Conservation (phyloP, 2,329 filamentous ascomycete species). For the Fusarium sp. region DNA sequence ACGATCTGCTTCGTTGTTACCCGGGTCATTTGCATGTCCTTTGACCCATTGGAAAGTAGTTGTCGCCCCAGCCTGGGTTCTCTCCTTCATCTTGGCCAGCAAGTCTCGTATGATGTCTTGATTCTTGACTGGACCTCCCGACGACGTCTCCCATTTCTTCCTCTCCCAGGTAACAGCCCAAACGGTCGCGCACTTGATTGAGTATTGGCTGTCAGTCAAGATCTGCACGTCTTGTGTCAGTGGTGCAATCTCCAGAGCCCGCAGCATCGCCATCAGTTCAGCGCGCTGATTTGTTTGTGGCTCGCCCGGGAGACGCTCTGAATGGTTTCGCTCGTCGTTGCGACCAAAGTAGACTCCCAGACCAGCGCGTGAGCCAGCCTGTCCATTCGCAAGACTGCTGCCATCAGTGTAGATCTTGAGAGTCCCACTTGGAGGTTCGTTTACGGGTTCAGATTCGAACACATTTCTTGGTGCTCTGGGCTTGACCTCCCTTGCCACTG, state of each 20-base stretch:
- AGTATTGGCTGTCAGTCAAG: slow-evolving; percentile 89
- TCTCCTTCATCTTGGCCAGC: slow-evolving; percentile 76
- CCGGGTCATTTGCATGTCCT: slow-evolving; percentile 79
- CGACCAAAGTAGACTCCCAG: slow-evolving; percentile 74
- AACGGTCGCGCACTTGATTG: slow-evolving; percentile 87
- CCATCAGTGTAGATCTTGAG: slow-evolving; percentile 72
- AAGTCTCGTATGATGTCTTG: slow-evolving; percentile 84
- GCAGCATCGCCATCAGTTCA: slow-evolving; percentile 89
- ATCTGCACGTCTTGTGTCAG: slow-evolving; percentile 78
- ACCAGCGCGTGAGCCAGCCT: slow-evolving; percentile 66
- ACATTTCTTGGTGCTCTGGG: slow-evolving; percentile 13
- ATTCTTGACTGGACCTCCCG: slow-evolving; percentile 83
- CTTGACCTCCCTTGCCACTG: slow-evolving; percentile 45
- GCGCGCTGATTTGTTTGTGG: slow-evolving; percentile 95
- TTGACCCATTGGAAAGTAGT: slow-evolving; percentile 91
- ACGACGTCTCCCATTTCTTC: slow-evolving; percentile 81
- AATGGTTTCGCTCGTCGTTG: slow-evolving; percentile 72
- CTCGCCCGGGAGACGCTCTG: slow-evolving; percentile 79
- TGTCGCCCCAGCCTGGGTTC: slow-evolving; percentile 68
- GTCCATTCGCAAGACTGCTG: slow-evolving; percentile 71
- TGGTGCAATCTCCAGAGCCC: slow-evolving; percentile 82
- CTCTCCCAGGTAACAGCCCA: slow-evolving; percentile 85
- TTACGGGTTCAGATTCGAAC: neutral
- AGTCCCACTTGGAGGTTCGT: neutral
- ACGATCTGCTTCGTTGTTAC: slow-evolving; percentile 84